phyloP scores from a whole-genome alignment of 371 early-diverging fungal species.

The Mucor sp. region DNA sequence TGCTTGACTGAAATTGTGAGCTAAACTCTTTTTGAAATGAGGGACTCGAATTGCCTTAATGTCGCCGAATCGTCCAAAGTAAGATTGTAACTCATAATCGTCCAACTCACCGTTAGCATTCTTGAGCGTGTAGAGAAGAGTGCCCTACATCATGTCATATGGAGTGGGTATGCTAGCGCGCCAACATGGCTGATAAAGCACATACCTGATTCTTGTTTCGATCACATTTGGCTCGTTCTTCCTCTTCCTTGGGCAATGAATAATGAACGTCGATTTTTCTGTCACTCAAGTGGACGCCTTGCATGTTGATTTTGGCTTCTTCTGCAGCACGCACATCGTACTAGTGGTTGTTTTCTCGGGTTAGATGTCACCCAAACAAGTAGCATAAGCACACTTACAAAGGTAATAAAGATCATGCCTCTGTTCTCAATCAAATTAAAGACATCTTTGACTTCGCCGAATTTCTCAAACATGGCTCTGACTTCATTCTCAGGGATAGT shows the following conservation, averaged over 20 bases:
- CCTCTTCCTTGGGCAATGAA: constrained; percentile 60
- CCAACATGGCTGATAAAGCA: too few species aligned
- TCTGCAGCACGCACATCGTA: constrained; percentile 57
- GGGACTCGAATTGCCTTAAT: constrained; percentile 51
- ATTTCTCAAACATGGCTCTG: constrained; percentile 42
- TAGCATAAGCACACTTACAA: constrained; percentile 43
- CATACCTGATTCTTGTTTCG: constrained; percentile 55
- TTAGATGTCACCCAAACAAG: background rate
- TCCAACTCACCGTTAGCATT: constrained; percentile 35
- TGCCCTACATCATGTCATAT: constrained; percentile 36
- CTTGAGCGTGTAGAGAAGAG: constrained; percentile 50
- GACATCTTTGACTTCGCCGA: constrained; percentile 54
- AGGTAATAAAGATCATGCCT: constrained; percentile 60
- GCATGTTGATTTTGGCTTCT: constrained; percentile 45
- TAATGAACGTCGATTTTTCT: constrained; percentile 61
- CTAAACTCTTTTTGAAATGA: constrained; percentile 29
- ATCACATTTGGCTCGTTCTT: constrained; percentile 50
- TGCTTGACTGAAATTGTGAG: constrained; percentile 7
- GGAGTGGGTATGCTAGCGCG: too few species aligned
- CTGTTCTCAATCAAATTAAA: constrained; percentile 50
- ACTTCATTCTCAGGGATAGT: constrained; percentile 38
- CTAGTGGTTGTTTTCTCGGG: constrained; percentile 29
- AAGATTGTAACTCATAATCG: constrained; percentile 42
- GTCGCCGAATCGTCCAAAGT: constrained; percentile 51
- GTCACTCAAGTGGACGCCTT: constrained; percentile 37